Base-by-base conservation (phyloP, 768 basidiomycete species). In the Lactarius sanguifluus region DNA sequence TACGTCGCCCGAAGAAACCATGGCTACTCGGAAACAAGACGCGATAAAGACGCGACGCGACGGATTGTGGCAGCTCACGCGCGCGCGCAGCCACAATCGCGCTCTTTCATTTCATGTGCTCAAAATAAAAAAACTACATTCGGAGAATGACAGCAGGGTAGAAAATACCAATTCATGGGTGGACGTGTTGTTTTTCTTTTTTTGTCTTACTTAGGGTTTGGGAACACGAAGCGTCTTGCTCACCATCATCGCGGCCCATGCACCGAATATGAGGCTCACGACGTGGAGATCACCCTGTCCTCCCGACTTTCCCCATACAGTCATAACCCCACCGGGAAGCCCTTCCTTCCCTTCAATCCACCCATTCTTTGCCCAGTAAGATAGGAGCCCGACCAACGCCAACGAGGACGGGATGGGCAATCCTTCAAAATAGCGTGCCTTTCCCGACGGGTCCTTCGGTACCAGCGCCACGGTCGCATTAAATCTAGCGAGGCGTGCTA, bases 401-500 rank as follows among this genome's bases (percentile, higher is more conserved):
- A 99, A 83, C 13, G 92, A 91, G 0, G 92, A 92, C 2, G 97
- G 97, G 67, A 99, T 98, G 30, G 97, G 97, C 25, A 99, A 85
- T 6, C 97, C 97, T 78, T 98, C 97, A 75, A 98, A 99, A 81
- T 96, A 98, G 73, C 89, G 88, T 18, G 91, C 83, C 76, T 98
- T 98, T 64, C 97, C 96, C 36, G 82, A 82, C 8, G 76, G 78
- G 74, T 95, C 91, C 76, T 95, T 96, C 2, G 96, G 96, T 30
- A 97, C 83, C 52, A 94, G 80, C 3, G 97, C 97, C 65, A 97
- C 96, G 0, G 97, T 99, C 10, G 96, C 97, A 77, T 99, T 99
- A 84, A 98, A 99, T 50, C 97, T 88, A 12, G 97, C 97, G 40
- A 99, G 89, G 59, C 97, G 90, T 23, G 97, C 97, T 61, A 99